These are phyloP conservation scores for Priceomyces castillae DNA, from an alignment of 805 yeast species.

Conservation along the genomic window DNA sequence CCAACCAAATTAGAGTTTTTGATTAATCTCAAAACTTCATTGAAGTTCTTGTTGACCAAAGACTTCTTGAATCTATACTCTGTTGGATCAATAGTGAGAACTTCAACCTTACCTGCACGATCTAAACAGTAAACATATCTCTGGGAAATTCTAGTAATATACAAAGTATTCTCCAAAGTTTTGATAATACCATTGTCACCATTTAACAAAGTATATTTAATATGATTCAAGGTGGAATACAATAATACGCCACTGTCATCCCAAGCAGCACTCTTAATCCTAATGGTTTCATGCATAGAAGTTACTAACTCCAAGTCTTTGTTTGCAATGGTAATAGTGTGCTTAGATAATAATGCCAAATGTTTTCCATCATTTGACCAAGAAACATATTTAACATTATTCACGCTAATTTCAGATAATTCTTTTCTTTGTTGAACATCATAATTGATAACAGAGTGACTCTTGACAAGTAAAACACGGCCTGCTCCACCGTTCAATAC, in stretches of 20 bases:
- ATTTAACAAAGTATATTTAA: constrained; percentile 87
- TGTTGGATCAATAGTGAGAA: constrained; percentile 83
- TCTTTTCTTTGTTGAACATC: constrained; percentile 92
- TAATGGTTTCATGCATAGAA: constrained; percentile 91
- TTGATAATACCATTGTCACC: constrained; percentile 95
- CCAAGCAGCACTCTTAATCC: constrained; percentile 97
- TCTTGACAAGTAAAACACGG: constrained; percentile 69
- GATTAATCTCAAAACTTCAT: constrained; percentile 87
- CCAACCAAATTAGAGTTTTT: constrained; percentile 90
- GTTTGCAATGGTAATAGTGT: constrained; percentile 84
- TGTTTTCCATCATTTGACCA: constrained; percentile 90
- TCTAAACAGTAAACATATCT: constrained; percentile 74
- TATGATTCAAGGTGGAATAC: constrained; percentile 92
- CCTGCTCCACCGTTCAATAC: constrained; percentile 82
- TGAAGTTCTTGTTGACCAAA: constrained; percentile 81
- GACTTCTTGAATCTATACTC: constrained; percentile 96
- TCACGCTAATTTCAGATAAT: constrained; percentile 62
- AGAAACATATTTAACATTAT: constrained; percentile 79
- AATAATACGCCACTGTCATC: constrained; percentile 89
- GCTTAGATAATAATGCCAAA: constrained; percentile 86
- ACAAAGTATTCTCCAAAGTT: constrained; percentile 85
- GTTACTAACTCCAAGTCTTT: constrained; percentile 74
- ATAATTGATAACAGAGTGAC: constrained; percentile 69
- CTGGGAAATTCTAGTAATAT: constrained; percentile 70
- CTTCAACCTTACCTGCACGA: constrained; percentile 82